phyloP scores from a whole-genome alignment of 2,329 filamentous ascomycete species.

The Lachnellula cervina region DNA sequence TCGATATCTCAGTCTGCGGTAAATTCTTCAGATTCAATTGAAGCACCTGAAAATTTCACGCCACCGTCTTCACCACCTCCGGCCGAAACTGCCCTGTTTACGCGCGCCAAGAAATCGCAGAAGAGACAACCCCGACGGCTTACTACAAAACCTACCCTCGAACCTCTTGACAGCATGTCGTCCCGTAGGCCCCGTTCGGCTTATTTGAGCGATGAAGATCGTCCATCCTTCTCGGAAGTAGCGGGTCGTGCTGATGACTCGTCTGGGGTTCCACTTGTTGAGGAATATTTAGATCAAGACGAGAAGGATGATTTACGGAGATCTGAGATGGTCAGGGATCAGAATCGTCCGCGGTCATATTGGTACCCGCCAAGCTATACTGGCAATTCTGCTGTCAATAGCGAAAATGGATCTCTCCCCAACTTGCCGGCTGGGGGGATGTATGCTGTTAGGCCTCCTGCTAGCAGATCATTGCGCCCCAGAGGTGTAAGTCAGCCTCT shows the following conservation, averaged over 20 bases:
- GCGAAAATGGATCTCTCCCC: neutral
- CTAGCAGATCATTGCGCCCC: neutral
- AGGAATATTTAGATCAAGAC: neutral
- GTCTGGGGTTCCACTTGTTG: neutral
- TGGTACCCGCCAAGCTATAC: neutral
- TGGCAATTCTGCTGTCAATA: neutral
- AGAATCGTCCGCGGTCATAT: neutral
- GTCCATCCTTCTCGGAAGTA: neutral
- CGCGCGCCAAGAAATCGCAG: neutral
- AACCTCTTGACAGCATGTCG: conserved; percentile 1
- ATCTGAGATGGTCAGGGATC: neutral
- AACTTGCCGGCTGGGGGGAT: neutral
- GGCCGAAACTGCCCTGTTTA: neutral
- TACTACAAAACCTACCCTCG: conserved; percentile 12
- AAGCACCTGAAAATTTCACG: neutral
- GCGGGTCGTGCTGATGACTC: neutral
- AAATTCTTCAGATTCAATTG: conserved; percentile 11
- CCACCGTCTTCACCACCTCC: conserved; percentile 15
- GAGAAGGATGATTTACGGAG: neutral
- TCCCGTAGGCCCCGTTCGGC: neutral
- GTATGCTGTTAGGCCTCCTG: neutral
- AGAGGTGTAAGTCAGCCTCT: neutral
- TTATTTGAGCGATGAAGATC: neutral
- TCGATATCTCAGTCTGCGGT: conserved; percentile 3
- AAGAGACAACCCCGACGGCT: conserved; percentile 17